Evolutionary conservation across 768 basidiomycete species (phyloP), one percentile per base, ranked within the genome.

Genomic region (Lentinus brumalis): DNA sequence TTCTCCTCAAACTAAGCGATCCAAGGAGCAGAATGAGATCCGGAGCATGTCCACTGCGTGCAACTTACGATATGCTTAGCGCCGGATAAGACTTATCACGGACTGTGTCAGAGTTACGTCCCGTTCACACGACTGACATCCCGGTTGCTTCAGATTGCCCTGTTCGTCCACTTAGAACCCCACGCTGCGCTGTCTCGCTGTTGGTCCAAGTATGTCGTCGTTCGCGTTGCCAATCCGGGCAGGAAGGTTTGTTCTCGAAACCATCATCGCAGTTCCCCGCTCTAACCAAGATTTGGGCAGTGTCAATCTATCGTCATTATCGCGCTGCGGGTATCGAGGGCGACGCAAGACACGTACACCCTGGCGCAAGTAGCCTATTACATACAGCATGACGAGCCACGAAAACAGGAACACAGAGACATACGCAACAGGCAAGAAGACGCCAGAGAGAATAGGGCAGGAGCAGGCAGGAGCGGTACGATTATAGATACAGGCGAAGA

Each of bases 401-500:
- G 56, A 51, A 50, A 35, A 42, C 38, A n/a, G 21, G 46, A 50
- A 35, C 21, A 44, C 29, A n/a, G 31, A 38, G 15, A 14, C n/a
- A 29, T 14, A 32, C 14, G 38, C 29, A 7, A 30, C n/a, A 52
- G 15, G 32, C 15, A 29, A 31, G 21, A 32, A 10, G 15, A 5
- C 29, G 38, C n/a, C 30, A 2, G 12, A 31, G 50, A 31, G 29
- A 32, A 6, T 7, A 15, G 50, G 14, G 30, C 30, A 38, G 31
- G 32, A 35, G 31, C 3, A 35, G 32, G 50, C n/a, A 35, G 38
- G 38, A 16, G 30, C 29, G 50, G 32, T 12, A 29, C 16, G 61
- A 26, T 35, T 62, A 62, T 57, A 53, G 56, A 62, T 62, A 62
- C 61, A 62, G 30, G 39, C 35, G 50, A 52, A 57, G 56, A 62